These are phyloP conservation scores for Acarospora socialis DNA, from an alignment of 2,329 filamentous ascomycete species.

Conservation along the genomic window DNA sequence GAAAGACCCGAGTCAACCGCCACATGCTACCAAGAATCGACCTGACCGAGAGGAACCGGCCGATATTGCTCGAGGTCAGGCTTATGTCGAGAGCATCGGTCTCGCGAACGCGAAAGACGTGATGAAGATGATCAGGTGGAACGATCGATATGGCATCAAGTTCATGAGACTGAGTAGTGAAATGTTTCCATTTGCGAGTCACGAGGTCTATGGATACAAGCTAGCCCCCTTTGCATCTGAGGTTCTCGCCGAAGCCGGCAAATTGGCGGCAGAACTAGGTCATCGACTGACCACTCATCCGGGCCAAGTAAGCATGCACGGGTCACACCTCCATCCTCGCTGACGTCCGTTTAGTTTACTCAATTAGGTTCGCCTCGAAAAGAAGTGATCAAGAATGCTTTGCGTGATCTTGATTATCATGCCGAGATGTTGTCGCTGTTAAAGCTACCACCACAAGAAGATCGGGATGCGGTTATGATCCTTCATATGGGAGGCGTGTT, in stretches of 20 bases:
- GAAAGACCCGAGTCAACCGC: slow-evolving; percentile 56
- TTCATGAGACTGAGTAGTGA: slow-evolving; percentile 88
- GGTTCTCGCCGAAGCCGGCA: slow-evolving; percentile 60
- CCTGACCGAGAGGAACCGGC: slow-evolving; percentile 60
- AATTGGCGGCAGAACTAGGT: slow-evolving; percentile 59
- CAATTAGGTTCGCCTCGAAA: slow-evolving; percentile 72
- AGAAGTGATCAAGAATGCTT: slow-evolving; percentile 59
- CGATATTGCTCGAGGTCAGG: slow-evolving; percentile 50
- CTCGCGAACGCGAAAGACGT: slow-evolving; percentile 74
- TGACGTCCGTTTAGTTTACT: slow-evolving; percentile 46
- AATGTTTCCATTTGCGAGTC: slow-evolving; percentile 94
- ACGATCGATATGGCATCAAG: slow-evolving; percentile 78
- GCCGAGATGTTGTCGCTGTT: slow-evolving; percentile 70
- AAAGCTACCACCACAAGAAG: slow-evolving; percentile 58
- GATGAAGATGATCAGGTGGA: slow-evolving; percentile 78
- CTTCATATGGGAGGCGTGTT: slow-evolving; percentile 86
- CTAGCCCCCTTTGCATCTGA: slow-evolving; percentile 72
- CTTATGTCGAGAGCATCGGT: slow-evolving; percentile 63
- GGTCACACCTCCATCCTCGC: too few relatives aligned
- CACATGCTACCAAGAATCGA: slow-evolving; percentile 73
- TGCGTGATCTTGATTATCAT: slow-evolving; percentile 79
- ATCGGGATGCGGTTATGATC: slow-evolving; percentile 87
- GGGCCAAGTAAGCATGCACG: slow-evolving; percentile 48
- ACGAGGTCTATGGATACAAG: slow-evolving; percentile 73
- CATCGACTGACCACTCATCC: slow-evolving; percentile 85